A percentile compares a stretch with the other conserved stretches of the same genome.
phyloP scores from a whole-genome alignment of 345 rosid genomes.

The Eucalyptus cloeziana region DNA sequence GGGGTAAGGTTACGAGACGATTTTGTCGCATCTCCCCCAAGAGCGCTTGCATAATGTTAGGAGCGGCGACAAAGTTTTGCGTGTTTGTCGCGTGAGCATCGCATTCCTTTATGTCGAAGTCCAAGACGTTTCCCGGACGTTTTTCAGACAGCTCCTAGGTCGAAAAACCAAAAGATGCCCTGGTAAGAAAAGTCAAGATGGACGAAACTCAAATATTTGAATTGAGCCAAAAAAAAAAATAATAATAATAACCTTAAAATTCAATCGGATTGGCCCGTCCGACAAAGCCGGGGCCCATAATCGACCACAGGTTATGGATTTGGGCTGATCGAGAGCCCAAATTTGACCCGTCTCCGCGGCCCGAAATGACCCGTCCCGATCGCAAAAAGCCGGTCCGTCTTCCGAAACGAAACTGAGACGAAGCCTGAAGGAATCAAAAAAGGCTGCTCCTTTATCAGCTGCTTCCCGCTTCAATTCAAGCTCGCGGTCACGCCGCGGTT shows the following conservation, averaged over 20 bases:
- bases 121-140: background rate
- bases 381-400: too few species aligned
- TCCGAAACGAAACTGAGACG: background rate
- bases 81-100: background rate
- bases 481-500: background rate
- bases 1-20: background rate
- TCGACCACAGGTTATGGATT: background rate
- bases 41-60: too few species aligned
- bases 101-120: too few species aligned
- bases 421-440: background rate
- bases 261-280: background rate
- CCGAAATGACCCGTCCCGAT: background rate
- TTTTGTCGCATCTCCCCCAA: too few species aligned
- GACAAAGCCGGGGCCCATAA: background rate
- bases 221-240: too few species aligned
- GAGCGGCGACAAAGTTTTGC: too few species aligned
- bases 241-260: background rate
- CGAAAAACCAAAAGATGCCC: background rate
- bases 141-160: background rate
- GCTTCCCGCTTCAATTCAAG: background rate
- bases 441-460: background rate
- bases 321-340: background rate
- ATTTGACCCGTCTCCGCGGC: background rate
- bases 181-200: background rate
- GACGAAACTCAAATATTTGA: background rate